These are phyloP conservation scores for Anthracocystis setariae DNA, from an alignment of 1,284 basidiomycete genomes.

Conservation along the genomic window DNA sequence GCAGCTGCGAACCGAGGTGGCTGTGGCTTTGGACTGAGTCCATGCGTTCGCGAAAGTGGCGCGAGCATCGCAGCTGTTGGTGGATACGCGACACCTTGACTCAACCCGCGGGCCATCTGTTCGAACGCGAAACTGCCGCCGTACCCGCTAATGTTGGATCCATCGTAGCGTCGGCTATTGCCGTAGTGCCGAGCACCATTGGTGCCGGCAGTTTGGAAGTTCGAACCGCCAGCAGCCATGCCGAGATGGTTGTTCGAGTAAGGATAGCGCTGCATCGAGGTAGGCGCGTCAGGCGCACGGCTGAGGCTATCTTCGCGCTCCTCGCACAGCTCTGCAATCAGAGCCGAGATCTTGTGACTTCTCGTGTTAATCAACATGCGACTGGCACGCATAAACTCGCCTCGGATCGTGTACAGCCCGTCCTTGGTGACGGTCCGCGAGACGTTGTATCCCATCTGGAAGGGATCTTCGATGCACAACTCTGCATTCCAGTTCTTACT, in stretches of 20 bases:
- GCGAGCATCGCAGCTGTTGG: slow-evolving; percentile 63
- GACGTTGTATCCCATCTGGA: slow-evolving; percentile 94
- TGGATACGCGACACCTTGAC: slow-evolving; percentile 56
- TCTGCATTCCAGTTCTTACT: slow-evolving; percentile 92
- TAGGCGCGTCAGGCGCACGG: slow-evolving; percentile 59
- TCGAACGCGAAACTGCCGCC: slow-evolving; percentile 64
- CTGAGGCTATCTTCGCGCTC: slow-evolving; percentile 65
- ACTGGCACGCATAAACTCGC: slow-evolving; percentile 96
- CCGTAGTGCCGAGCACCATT: slow-evolving; percentile 34
- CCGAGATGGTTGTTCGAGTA: slow-evolving; percentile 19
- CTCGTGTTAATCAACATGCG: slow-evolving; percentile 69
- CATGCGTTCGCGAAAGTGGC: slow-evolving; percentile 60
- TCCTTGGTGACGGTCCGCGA: slow-evolving; percentile 95
- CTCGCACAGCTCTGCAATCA: slow-evolving; percentile 64
- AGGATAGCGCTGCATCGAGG: slow-evolving; percentile 31
- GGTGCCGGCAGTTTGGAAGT: slow-evolving; percentile 22
- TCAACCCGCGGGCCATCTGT: slow-evolving; percentile 63
- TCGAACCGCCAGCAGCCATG: slow-evolving; percentile 20
- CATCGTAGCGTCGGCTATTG: slow-evolving; percentile 42
- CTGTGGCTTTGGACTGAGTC: slow-evolving; percentile 53
- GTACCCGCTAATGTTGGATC: slow-evolving; percentile 37
- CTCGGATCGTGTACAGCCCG: slow-evolving; percentile 94
- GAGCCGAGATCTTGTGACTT: slow-evolving; percentile 49
- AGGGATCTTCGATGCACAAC: slow-evolving; percentile 80
- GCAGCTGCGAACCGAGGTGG: slow-evolving; percentile 26